Percentiles rank a stretch among this genome's conserved stretches.
These are phyloP conservation scores for Phytomonas sp. DNA, from an alignment of 208 protist genomes.

Conservation along the genomic window DNA sequence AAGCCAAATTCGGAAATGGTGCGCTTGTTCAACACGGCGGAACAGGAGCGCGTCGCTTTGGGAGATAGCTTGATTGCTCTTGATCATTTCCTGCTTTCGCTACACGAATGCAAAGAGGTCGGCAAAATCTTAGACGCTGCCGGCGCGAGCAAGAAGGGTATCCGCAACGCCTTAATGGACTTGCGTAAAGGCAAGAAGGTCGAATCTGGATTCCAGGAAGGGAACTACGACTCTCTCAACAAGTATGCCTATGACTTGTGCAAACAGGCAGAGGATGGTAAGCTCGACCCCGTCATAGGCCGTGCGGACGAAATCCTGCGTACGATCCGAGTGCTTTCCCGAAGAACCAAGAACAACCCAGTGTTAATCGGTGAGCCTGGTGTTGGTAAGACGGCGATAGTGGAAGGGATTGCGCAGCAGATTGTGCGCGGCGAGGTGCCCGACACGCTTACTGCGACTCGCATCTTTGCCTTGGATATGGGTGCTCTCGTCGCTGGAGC, in stretches of 20 bases:
- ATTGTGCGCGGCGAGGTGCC: constrained; percentile 91
- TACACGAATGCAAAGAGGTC: constrained; percentile 58
- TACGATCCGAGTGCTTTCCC: constrained; percentile 94
- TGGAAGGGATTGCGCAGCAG: constrained; percentile 90
- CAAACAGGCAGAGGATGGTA: constrained; percentile 88
- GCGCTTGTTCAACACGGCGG: constrained; percentile 66
- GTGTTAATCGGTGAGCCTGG: constrained; percentile 97
- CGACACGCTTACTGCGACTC: constrained; percentile 76
- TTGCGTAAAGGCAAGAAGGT: constrained; percentile 84
- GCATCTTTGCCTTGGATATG: constrained; percentile 96
- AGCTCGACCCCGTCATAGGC: constrained; percentile 98
- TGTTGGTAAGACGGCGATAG: constrained; percentile 92
- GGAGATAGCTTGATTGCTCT: constrained; percentile 67
- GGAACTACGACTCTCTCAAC: constrained; percentile 90
- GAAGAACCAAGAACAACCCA: constrained; percentile 99
- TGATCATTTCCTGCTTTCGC: constrained; percentile 71
- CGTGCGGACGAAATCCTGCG: constrained; percentile 98
- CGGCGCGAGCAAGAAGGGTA: constrained; percentile 44
- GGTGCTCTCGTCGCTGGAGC: constrained; percentile 97
- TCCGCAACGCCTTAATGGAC: constrained; percentile 54
- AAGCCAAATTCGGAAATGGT: constrained; percentile 66
- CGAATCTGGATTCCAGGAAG: constrained; percentile 64
- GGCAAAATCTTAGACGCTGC: constrained; percentile 53
- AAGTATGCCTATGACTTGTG: constrained; percentile 97
- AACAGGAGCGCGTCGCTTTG: constrained; percentile 65